Conservation (phyloP, 495 filamentous ascomycete genomes). For the Trichoderma asperelloides region DNA sequence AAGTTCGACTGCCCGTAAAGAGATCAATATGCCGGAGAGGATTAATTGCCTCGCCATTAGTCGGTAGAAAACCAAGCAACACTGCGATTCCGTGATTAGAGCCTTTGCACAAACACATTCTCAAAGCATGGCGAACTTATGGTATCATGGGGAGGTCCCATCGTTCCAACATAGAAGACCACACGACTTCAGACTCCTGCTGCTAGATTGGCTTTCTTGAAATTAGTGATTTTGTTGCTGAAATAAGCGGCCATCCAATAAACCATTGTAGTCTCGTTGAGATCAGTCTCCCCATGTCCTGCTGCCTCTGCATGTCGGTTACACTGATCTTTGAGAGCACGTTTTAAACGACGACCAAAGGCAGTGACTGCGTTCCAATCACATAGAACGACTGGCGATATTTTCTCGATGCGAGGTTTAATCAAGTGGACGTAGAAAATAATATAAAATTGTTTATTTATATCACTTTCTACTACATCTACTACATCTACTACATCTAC, state of each 20-base stretch:
- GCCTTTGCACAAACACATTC: not conserved
- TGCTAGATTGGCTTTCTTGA: not conserved
- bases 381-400: no score
- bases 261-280: not conserved
- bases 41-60: not conserved
- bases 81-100: conserved; percentile 6
- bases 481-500: no score
- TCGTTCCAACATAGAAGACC: not conserved
- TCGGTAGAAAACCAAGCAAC: not conserved
- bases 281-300: not conserved
- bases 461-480: no score
- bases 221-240: not conserved
- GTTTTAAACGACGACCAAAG: not conserved
- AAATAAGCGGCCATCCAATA: not conserved
- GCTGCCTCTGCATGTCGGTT: conserved; percentile 1
- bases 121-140: not conserved
- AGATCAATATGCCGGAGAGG: conserved; percentile 2
- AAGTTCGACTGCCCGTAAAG: not conserved
- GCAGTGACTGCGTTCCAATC: not conserved
- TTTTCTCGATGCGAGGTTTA: no score
- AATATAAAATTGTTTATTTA: no score
- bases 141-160: conserved; percentile 3
- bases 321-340: not conserved
- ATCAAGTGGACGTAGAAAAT: no score
- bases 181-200: not conserved